phyloP scores from a whole-genome alignment of 2,329 filamentous ascomycete genomes.

The Scytalidium lignicola region DNA sequence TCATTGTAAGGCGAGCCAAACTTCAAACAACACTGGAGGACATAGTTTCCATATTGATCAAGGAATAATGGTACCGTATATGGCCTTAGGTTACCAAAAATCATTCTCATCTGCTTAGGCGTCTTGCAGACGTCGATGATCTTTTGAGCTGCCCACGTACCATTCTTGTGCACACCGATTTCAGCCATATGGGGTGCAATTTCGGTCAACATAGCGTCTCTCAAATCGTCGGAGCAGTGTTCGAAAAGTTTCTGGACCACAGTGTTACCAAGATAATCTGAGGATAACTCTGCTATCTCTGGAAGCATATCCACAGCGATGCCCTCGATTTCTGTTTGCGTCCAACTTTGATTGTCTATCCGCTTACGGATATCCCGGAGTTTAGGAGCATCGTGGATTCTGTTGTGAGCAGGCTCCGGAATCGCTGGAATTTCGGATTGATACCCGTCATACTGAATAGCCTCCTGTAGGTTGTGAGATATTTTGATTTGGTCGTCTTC shows the following conservation, averaged over 20 bases:
- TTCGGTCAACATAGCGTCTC: constrained; percentile 83
- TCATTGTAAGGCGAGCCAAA: constrained; percentile 86
- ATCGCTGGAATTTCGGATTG: constrained; percentile 83
- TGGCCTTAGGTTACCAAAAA: constrained; percentile 77
- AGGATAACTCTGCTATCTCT: constrained; percentile 90
- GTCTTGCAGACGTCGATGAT: constrained; percentile 96
- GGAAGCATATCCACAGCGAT: constrained; percentile 93
- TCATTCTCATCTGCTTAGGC: constrained; percentile 72
- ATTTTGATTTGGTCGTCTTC: constrained; percentile 74
- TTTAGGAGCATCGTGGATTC: constrained; percentile 89
- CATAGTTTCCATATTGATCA: constrained; percentile 98
- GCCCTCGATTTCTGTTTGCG: constrained; percentile 81
- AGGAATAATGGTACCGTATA: constrained; percentile 91
- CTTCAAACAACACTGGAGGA: constrained; percentile 91
- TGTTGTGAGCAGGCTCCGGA: constrained; percentile 79
- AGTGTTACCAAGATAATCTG: constrained; percentile 96
- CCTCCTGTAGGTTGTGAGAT: constrained; percentile 65
- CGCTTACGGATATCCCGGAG: constrained; percentile 94
- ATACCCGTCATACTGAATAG: constrained; percentile 69
- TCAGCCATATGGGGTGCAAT: constrained; percentile 91
- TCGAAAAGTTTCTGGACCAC: constrained; percentile 99
- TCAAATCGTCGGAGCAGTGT: constrained; percentile 83
- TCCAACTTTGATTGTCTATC: constrained; percentile 90
- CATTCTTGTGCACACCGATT: constrained; percentile 98
- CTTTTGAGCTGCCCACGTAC: constrained; percentile 98